Evolutionary conservation across 805 yeast species (phyloP).

Genomic region (Ogataea minuta): DNA sequence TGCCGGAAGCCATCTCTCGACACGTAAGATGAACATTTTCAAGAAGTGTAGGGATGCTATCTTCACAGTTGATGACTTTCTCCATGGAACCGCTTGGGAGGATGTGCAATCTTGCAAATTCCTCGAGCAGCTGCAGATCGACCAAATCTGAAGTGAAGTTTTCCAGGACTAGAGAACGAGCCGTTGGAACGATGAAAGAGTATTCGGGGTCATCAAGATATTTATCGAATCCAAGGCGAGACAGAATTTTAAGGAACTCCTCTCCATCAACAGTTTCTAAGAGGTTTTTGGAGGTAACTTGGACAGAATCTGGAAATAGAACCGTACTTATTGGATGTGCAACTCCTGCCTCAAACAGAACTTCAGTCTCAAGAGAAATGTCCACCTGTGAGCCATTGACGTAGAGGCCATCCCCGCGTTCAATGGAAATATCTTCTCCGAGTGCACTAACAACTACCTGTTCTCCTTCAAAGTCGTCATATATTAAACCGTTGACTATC

Average conservation of each 20-base stretch:
- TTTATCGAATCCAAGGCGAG: conserved; percentile 40
- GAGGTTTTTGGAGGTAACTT: conserved; percentile 54
- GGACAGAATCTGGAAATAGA: conserved; percentile 54
- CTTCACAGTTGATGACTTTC: conserved; percentile 47
- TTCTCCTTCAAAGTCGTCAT: conserved; percentile 53
- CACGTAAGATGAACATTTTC: conserved; percentile 46
- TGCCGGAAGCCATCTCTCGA: conserved; percentile 38
- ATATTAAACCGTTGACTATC: conserved; percentile 62
- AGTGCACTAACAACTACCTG: conserved; percentile 20
- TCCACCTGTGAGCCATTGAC: conserved; percentile 29
- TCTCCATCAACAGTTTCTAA: conserved; percentile 52
- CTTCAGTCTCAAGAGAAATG: conserved; percentile 52
- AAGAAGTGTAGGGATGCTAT: conserved; percentile 41
- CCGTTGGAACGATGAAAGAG: conserved; percentile 74
- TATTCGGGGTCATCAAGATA: conserved; percentile 42
- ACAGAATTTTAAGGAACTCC: conserved; percentile 45
- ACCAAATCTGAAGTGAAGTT: conserved; percentile 45
- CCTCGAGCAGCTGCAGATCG: conserved; percentile 38
- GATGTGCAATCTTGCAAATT: conserved; percentile 65
- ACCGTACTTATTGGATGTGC: conserved; percentile 64
- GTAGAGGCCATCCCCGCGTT: conserved; percentile 7
- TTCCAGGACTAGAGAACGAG: conserved; percentile 50
- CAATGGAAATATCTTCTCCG: conserved; percentile 12
- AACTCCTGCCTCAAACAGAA: conserved; percentile 81
- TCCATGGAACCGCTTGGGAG: conserved; percentile 56